These are phyloP conservation scores for Calonectria naviculata DNA, from an alignment of 2,329 filamentous ascomycete genomes.

Conservation along the genomic window DNA sequence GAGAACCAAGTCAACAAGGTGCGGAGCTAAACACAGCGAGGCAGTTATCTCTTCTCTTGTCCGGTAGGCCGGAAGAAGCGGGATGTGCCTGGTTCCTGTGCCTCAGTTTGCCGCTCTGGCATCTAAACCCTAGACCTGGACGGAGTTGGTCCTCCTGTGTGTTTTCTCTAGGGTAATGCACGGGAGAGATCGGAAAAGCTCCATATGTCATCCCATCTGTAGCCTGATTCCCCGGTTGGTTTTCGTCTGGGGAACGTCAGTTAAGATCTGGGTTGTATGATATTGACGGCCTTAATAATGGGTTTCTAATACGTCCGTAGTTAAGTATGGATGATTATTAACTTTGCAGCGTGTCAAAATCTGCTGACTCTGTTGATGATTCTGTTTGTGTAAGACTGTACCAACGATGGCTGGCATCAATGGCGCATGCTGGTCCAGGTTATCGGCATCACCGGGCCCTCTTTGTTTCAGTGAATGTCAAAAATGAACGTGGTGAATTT, in stretches of 20 bases:
- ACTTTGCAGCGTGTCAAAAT: neutral
- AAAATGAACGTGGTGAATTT: too few relatives aligned
- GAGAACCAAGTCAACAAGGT: neutral
- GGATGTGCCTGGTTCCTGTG: neutral
- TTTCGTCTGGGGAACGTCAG: constrained; percentile 15
- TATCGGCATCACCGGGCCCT: fast-evolving
- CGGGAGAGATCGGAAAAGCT: constrained; percentile 17
- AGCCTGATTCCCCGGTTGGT: constrained; percentile 20
- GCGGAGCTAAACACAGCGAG: neutral
- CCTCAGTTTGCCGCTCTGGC: neutral
- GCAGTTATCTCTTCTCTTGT: neutral
- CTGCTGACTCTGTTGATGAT: too few relatives aligned
- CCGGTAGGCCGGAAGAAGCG: neutral
- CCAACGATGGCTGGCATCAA: too few relatives aligned
- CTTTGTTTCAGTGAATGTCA: fast-evolving
- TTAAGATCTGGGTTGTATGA: neutral
- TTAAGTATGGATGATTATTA: neutral
- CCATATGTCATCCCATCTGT: constrained; percentile 23
- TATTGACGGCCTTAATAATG: neutral
- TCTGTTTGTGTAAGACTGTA: neutral
- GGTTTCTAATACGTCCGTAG: neutral
- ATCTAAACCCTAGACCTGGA: neutral
- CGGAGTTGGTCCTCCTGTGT: neutral
- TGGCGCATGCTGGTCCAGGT: neutral
- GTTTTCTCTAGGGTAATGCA: constrained; percentile 1